Evolutionary conservation across 2,329 filamentous ascomycete species (phyloP), one percentile per base, ranked within the genome.

Genomic region (Sclerotinia borealis): DNA sequence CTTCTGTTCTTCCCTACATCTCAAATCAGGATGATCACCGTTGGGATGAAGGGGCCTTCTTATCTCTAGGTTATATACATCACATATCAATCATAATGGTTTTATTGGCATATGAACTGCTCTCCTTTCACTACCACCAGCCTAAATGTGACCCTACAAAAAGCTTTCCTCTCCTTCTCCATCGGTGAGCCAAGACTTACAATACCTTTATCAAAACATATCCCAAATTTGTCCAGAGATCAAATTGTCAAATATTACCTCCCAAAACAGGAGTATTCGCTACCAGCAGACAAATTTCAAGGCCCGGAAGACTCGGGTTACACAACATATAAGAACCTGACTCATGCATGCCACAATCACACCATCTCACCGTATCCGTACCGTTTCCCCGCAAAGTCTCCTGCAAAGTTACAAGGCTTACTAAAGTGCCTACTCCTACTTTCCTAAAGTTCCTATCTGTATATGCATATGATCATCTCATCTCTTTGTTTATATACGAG

Each of bases 1-100:
- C 2, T 45, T 47, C 47, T 31, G 22, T 45, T 48, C 17, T 22
- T 48, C 47, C n/a, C 10, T 29, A 47, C 41, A 43, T 48, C 41
- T 62, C 39, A n/a, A 62, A 47, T n/a, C n/a, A 48, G 41, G 19
- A 58, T 48, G 25, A 62, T 56, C 31, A 58, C 41, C 19, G 8
- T n/a, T 41, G 27, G 37, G 31, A 54, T 52, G 52, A 45, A 52
- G 19, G 19, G 36, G 22, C 51, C 15, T 47, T 41, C 39, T 48
- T 49, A 50, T 49, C 22, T 60, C 22, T 25, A 31, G 45, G 25
- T n/a, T 41, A 31, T 10, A 37, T 25, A 25, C 11, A 10, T 52
- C 11, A 29, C 27, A 37, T 34, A 55, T 34, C 15, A 13, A 50
- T 37, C 19, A 31, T 2, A 22, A 19, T 58, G 19, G 0, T 13